Base-by-base conservation (phyloP, 1,139 yeast species). In the Debaryomyces robertsiae region DNA sequence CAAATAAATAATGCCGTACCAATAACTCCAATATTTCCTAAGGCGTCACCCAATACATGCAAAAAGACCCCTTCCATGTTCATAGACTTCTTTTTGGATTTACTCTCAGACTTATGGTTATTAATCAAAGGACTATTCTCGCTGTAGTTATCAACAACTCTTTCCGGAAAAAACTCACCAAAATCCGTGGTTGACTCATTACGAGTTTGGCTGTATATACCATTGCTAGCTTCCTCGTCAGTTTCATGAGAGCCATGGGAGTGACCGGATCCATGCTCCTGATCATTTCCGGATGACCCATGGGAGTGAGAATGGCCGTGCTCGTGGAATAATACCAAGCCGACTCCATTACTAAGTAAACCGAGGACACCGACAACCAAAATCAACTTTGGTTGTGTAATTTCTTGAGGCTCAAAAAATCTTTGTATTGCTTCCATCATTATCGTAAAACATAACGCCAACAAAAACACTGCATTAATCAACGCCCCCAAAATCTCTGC, bases 61-160 rank as follows among this genome's bases (percentile, higher is more conserved):
- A 93, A 72, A 57, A 88, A 93, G 4, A 93, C 98, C 47, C 98
- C 98, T 55, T 89, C 94, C 98, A 93, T 93, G 65, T 93, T 93
- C 71, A 93, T 72, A 10, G 96, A 87, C 60, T 77, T 81, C 54
- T 70, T 65, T 49, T 64, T 54, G 30, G 29, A 19, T 49, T 48
- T 27, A 48, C 49, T 27, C 30, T 56, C 54, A 11, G 48, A 44
- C 36, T 55, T 55, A 4, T 41, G 49, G 31, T 46, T 45, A 40
- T 41, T 50, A 39, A 69, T 49, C 46, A 73, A 60, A 9, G 70
- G 65, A 3, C 69, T 57, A 30, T 53, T 47, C 46, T 72, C 72
- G 37, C 60, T 58, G 46, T 60, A 60, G 34, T 69, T 57, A 27
- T 58, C 66, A 47, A 59, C 71, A 41, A 65, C 72, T 28, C 58